A percentile compares a stretch with the other conserved stretches of the same genome.
phyloP scores from a whole-genome alignment of 1,284 basidiomycete species.

The Ustilago curta region DNA sequence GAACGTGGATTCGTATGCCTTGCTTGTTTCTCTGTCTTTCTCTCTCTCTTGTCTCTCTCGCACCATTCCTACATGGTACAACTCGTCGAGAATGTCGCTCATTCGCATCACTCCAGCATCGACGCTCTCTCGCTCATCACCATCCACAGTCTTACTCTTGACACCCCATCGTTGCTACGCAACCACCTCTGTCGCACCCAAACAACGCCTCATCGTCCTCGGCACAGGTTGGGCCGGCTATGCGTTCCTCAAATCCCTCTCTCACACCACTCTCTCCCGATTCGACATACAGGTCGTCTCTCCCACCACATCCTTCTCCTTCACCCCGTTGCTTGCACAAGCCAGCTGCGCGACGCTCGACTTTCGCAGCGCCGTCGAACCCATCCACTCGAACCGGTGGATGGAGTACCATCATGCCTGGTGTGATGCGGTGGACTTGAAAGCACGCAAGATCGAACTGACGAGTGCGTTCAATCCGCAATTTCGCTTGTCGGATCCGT shows the following conservation, averaged over 20 bases:
- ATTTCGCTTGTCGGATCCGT: constrained; percentile 74
- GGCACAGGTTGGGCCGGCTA: constrained; percentile 89
- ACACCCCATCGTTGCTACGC: constrained; percentile 1
- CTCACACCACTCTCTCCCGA: neutral
- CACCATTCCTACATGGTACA: too few species aligned
- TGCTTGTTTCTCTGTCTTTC: too few species aligned
- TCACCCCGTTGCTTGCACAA: constrained; percentile 52
- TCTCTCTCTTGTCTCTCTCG: too few species aligned
- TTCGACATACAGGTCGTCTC: constrained; percentile 47
- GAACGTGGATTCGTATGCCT: too few species aligned
- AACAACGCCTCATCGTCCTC: constrained; percentile 80
- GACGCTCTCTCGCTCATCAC: neutral
- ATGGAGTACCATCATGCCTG: constrained; percentile 71
- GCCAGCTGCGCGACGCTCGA: constrained; percentile 69
- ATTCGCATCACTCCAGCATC: neutral
- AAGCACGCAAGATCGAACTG: constrained; percentile 9
- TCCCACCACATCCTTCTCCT: constrained; percentile 65
- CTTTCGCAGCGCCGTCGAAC: constrained; percentile 82
- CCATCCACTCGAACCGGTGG: constrained; percentile 73
- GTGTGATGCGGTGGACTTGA: constrained; percentile 54
- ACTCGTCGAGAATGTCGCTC: too few species aligned
- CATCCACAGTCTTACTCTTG: neutral
- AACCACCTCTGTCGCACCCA: constrained; percentile 66
- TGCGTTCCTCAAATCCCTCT: constrained; percentile 48
- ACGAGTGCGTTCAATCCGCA: constrained; percentile 30